These are phyloP conservation scores for Thalassiosira exigua DNA, from an alignment of 352 stramenopile genomes.

Conservation along the genomic window DNA sequence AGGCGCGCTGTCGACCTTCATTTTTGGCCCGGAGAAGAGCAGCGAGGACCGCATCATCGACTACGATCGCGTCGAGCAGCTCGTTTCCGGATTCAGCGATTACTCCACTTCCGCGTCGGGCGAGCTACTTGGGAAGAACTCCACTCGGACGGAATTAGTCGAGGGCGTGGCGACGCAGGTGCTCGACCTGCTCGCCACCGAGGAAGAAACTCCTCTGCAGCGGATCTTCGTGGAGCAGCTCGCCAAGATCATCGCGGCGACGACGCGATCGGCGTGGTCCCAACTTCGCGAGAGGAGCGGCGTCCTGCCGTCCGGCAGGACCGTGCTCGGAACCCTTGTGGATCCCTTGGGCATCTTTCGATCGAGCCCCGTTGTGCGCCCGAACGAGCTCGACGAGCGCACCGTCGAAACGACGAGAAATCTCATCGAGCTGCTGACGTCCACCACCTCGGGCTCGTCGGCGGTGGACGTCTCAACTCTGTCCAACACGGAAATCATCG, in stretches of 20 bases:
- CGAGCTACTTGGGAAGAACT: conserved; percentile 61
- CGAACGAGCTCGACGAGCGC: conserved; percentile 70
- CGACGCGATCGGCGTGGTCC: conserved; percentile 68
- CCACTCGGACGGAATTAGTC: conserved; percentile 60
- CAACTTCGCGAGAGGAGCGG: conserved; percentile 69
- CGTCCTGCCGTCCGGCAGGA: conserved; percentile 67
- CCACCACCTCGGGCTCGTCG: conserved; percentile 18
- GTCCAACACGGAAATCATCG: conserved; percentile 62
- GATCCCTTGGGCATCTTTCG: conserved; percentile 82
- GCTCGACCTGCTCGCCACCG: conserved; percentile 76
- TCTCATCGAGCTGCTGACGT: conserved; percentile 54
- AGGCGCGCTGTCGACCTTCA: conserved; percentile 79
- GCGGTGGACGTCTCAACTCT: conserved; percentile 69
- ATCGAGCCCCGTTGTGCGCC: conserved; percentile 71
- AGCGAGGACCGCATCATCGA: conserved; percentile 80
- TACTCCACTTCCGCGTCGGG: conserved; percentile 78
- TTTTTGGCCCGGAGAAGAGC: conserved; percentile 83
- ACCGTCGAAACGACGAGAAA: conserved; percentile 80
- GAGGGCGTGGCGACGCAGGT: conserved; percentile 72
- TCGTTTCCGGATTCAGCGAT: conserved; percentile 79
- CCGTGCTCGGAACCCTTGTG: conserved; percentile 76
- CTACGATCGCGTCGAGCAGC: conserved; percentile 80
- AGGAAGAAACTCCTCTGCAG: conserved; percentile 82
- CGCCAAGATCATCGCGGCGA: conserved; percentile 78
- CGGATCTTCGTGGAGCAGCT: conserved; percentile 83